Conservation (phyloP, 2,329 filamentous ascomycete species). For the Myriosclerotinia scirpicola region DNA sequence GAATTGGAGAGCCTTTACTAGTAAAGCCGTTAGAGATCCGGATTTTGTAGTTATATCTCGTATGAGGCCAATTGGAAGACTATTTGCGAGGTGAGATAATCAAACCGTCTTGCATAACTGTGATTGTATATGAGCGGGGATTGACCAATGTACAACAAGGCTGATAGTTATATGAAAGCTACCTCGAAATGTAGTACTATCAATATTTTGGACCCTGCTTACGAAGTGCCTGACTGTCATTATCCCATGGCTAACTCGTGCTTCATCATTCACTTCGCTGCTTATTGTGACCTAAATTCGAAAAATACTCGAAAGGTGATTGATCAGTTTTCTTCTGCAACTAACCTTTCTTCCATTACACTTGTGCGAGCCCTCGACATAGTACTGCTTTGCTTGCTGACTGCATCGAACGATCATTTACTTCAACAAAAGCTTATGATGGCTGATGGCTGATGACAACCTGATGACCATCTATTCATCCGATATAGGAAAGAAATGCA, state of each 20-base stretch:
- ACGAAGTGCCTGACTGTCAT: neutral
- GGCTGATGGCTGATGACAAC: conserved; percentile 7
- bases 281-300: neutral
- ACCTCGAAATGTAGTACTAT: neutral
- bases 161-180: neutral
- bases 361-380: neutral
- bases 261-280: neutral
- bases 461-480: conserved; percentile 15
- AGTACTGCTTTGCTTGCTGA: conserved; percentile 22
- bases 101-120: neutral
- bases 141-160: neutral
- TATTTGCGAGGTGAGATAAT: neutral
- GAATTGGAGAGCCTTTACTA: neutral
- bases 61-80: neutral
- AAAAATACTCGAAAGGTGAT: neutral
- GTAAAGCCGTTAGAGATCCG: neutral
- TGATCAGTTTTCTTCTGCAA: conserved; percentile 20
- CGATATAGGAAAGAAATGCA: conserved; percentile 10
- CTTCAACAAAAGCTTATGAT: neutral
- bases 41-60: neutral
- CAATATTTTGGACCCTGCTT: neutral
- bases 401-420: conserved; percentile 16
- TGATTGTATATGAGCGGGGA: neutral
- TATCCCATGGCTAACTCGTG: neutral
- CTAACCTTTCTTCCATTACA: conserved; percentile 15